Evolutionary conservation across 1,139 yeast genomes (phyloP), one percentile per base, ranked within the genome.

Genomic region (Hansenula sp.): DNA sequence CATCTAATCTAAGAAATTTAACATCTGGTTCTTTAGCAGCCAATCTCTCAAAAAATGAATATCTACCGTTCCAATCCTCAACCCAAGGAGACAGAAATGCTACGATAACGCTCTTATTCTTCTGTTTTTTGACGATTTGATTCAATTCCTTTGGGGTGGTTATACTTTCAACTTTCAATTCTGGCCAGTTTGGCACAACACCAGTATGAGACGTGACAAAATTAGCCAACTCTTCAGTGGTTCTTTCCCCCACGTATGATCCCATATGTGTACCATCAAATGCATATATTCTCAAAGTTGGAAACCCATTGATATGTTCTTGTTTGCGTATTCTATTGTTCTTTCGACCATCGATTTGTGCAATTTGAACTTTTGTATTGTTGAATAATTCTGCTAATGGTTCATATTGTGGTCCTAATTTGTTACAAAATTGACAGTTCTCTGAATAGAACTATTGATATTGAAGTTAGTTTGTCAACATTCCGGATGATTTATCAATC

Each of bases 11-110:
- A 2, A 28, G 3, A 13, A 36, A 28, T 2, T 28, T 17, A 13
- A 28, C 24, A 17, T 36, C 13, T 7, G 10, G 17, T 11, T 16
- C 16, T 7, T 7, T 18, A 16, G 18, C 13, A 5, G 57, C 50
- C 2, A 48, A 29, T 35, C 45, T 46, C 28, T 55, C 60, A 40
- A 39, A 52, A 21, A 48, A 47, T 12, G 53, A 52, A 16, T 48
- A 43, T 31, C 43, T 47, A 5, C 47, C 46, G 13, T 38, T 45
- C 57, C 56, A 56, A 27, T 48, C 50, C 16, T 50, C 47, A 18
- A 52, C 24, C 60, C 60, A 56, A 8, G 58, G 54, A 1, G 58
- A 48, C 13, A 46, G 28, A 34, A 56, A 53, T 2, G 50, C 52
- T 15, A 56, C 34, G 3, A 53, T 32, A 9, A 42, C 18, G 28